Conservation (phyloP, 805 yeast species). For the Metschnikowia continentalis region DNA sequence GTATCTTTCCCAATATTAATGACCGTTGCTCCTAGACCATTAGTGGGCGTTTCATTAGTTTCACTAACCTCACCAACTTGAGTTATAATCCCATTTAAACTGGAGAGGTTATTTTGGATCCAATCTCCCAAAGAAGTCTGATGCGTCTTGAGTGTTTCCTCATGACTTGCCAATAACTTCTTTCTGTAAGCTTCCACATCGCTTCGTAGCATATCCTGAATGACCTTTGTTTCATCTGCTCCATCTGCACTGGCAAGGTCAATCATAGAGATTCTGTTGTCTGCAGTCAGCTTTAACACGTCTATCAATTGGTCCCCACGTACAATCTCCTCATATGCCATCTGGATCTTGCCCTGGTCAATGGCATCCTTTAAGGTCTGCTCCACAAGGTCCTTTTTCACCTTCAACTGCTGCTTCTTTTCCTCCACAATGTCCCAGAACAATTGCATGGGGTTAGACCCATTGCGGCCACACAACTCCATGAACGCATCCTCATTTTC, state of each 20-base stretch:
- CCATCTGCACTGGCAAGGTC: conserved; percentile 15
- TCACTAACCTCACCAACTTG: background rate
- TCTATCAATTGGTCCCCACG: conserved; percentile 18
- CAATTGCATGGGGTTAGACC: conserved; percentile 72
- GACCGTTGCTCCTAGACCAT: background rate
- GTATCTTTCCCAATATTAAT: background rate
- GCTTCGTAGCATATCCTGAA: conserved; percentile 26
- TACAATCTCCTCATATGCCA: conserved; percentile 17
- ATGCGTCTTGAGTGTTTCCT: conserved; percentile 10
- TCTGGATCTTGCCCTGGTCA: conserved; percentile 7
- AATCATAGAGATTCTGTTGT: conserved; percentile 26
- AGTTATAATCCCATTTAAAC: background rate
- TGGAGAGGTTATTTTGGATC: conserved; percentile 9
- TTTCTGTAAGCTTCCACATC: conserved; percentile 20
- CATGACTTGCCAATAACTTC: conserved; percentile 8
- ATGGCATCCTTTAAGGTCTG: conserved; percentile 41
- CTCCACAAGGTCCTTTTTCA: conserved; percentile 56
- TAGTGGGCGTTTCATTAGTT: background rate
- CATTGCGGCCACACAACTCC: conserved; percentile 65
- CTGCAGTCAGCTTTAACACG: conserved; percentile 19
- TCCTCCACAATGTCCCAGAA: conserved; percentile 73
- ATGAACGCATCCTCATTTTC: conserved; percentile 55
- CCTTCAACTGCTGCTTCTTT: conserved; percentile 50
- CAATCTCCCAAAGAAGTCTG: conserved; percentile 16
- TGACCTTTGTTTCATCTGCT: conserved; percentile 23